phyloP scores from a whole-genome alignment of 805 yeast genomes.

The Suhomyces pyralidae region DNA sequence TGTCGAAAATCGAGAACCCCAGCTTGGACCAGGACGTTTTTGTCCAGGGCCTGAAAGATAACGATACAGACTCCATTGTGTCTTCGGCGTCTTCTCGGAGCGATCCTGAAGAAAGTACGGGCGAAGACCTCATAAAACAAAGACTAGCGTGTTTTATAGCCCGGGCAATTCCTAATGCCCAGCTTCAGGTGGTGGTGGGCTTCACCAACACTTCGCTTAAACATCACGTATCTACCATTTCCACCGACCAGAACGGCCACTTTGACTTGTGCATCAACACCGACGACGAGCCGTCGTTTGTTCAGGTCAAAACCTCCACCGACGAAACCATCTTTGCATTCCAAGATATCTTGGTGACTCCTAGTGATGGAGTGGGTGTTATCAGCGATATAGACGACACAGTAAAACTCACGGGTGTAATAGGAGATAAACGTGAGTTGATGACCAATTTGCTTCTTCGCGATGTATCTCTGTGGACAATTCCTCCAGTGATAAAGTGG shows the following conservation, averaged over 20 bases:
- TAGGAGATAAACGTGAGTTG: constrained; percentile 81
- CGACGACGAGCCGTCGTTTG: constrained; percentile 56
- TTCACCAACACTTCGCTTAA: constrained; percentile 22
- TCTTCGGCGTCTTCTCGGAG: constrained; percentile 4
- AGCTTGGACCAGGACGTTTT: constrained; percentile 22
- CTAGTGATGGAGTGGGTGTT: constrained; percentile 56
- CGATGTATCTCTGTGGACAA: constrained; percentile 61
- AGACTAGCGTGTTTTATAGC: constrained; percentile 72
- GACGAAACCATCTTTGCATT: constrained; percentile 49
- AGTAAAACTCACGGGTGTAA: constrained; percentile 82
- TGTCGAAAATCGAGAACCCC: constrained; percentile 25
- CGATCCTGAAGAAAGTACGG: constrained; percentile 6
- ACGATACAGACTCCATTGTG: not conserved
- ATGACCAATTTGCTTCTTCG: constrained; percentile 74
- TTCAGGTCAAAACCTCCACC: constrained; percentile 48
- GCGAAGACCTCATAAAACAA: constrained; percentile 53
- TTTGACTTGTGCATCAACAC: constrained; percentile 54
- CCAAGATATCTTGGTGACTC: constrained; percentile 44
- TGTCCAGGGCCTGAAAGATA: constrained; percentile 4
- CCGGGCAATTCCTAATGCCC: constrained; percentile 57
- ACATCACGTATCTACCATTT: constrained; percentile 17
- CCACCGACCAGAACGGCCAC: constrained; percentile 67
- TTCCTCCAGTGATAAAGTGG: constrained; percentile 76
- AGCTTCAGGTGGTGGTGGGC: constrained; percentile 54
- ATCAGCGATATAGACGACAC: constrained; percentile 96